A percentile compares a stretch with the other conserved stretches of the same genome.
phyloP scores from a whole-genome alignment of 768 basidiomycete species.

The Lactifluus echinatus region DNA sequence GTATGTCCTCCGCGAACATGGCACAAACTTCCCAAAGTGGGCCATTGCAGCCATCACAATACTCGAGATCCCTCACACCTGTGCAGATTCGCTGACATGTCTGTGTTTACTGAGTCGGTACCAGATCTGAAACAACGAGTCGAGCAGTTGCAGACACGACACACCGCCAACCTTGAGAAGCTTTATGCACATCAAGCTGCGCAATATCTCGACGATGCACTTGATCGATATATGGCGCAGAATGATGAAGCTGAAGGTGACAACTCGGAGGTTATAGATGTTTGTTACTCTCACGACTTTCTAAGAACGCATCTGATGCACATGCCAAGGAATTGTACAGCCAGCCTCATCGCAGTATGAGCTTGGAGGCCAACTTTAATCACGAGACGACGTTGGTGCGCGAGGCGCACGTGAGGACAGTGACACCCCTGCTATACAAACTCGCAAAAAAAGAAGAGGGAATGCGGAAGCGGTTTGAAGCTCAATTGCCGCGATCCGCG shows the following conservation, averaged over 20 bases:
- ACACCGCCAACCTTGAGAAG: constrained; percentile 26
- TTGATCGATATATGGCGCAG: constrained; percentile 22
- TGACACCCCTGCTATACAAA: constrained; percentile 7
- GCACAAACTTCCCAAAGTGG: constrained; percentile 21
- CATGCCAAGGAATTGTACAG: constrained; percentile 6
- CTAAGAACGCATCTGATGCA: neutral
- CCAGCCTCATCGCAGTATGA: neutral
- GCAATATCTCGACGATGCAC: constrained; percentile 29
- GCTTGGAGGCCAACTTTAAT: constrained; percentile 7
- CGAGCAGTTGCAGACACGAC: constrained; percentile 25
- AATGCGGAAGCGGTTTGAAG: constrained; percentile 14
- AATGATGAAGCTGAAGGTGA: constrained; percentile 12
- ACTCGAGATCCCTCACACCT: neutral
- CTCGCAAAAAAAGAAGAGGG: constrained; percentile 3
- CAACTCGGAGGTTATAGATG: constrained; percentile 1
- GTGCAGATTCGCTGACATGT: constrained; percentile 10
- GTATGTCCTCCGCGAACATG: constrained; percentile 15
- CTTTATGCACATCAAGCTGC: constrained; percentile 27
- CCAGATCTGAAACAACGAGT: constrained; percentile 26
- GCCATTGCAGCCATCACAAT: neutral
- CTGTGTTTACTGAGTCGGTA: constrained; percentile 23
- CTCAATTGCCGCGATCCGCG: constrained; percentile 11
- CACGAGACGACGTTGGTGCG: constrained; percentile 13
- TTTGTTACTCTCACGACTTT: constrained; percentile 1
- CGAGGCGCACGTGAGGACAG: constrained; percentile 2